phyloP scores from a whole-genome alignment of 1,139 yeast genomes.

The Diutina scorzettiae region DNA sequence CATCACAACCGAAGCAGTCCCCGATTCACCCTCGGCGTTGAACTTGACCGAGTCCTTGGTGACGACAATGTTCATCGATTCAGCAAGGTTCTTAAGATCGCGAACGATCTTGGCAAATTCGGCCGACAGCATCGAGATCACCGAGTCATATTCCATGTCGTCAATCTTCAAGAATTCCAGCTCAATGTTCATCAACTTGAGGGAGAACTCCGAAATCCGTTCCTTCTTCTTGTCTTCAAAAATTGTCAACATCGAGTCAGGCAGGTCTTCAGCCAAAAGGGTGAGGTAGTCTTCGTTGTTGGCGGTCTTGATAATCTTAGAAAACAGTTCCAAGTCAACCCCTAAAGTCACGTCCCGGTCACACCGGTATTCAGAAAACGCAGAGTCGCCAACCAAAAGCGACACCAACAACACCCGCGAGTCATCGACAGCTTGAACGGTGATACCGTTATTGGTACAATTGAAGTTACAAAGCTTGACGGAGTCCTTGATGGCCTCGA shows the following conservation, averaged over 20 bases:
- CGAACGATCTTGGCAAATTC: slow-evolving; percentile 88
- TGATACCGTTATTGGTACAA: slow-evolving; percentile 88
- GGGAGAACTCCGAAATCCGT: slow-evolving; percentile 81
- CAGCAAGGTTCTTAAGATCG: slow-evolving; percentile 77
- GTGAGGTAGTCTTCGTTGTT: slow-evolving; percentile 83
- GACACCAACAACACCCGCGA: slow-evolving; percentile 92
- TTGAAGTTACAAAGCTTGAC: slow-evolving; percentile 93
- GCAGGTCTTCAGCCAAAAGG: slow-evolving; percentile 82
- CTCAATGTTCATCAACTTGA: slow-evolving; percentile 93
- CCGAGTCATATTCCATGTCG: slow-evolving; percentile 84
- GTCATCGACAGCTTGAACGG: slow-evolving; percentile 96
- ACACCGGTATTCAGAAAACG: slow-evolving; percentile 90
- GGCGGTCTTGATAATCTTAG: slow-evolving; percentile 86
- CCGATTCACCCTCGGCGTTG: slow-evolving; percentile 85
- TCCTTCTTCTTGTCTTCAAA: slow-evolving; percentile 89
- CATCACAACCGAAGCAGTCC: slow-evolving; percentile 76
- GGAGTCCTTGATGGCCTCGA: slow-evolving; percentile 87
- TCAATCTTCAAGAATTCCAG: slow-evolving; percentile 91
- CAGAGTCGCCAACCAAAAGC: slow-evolving; percentile 75
- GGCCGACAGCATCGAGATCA: slow-evolving; percentile 73
- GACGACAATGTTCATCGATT: slow-evolving; percentile 74
- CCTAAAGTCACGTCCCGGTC: slow-evolving; percentile 92
- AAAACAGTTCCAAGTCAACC: slow-evolving; percentile 72
- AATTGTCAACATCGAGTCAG: slow-evolving; percentile 68
- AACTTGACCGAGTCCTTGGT: slow-evolving; percentile 90